Base-by-base conservation (phyloP, 1,284 basidiomycete species). In the Farysia itapuensis region DNA sequence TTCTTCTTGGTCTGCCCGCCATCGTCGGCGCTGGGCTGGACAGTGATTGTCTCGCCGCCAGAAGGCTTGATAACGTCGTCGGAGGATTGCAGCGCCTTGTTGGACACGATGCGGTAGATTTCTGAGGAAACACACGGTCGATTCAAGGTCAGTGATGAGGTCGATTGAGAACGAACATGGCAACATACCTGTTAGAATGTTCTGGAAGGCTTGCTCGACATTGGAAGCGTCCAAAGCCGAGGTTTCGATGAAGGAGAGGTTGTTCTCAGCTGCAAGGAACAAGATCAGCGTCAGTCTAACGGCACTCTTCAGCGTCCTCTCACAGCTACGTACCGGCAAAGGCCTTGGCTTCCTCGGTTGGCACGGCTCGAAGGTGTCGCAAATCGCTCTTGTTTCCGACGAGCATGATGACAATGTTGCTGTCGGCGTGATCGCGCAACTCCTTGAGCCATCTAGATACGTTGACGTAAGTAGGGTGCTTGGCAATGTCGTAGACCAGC, bases 211-310 rank as follows among this genome's bases (percentile, higher is more conserved):
- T 61, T 73, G 70, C 47, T 97, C 94, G 78, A 98, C 95, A 80
- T 97, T 97, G 42, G 90, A 92, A 67, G 93, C 91, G 84, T 98
- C 94, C 83, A 98, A 86, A 78, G 95, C 94, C 70, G 95, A 98
- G 54, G 94, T 98, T 82, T 98, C 94, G 71, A 98, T 96, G 83
- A 77, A 77, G 25, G 88, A 91, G 61, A 96, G 80, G 34, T 86
- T 86, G 77, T 96, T 94, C 78, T 86, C 85, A 48, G 84, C 84
- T 84, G 64, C 19, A 38, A n/a, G n/a, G n/a, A n/a, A n/a, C n/a
- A n/a, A n/a, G n/a, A n/a, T n/a, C n/a, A n/a, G n/a, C n/a, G n/a
- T n/a, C n/a, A n/a, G n/a, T n/a, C n/a, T n/a, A n/a, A n/a, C n/a
- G n/a, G n/a, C n/a, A n/a, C n/a, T n/a, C n/a, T n/a, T n/a, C n/a